Evolutionary conservation across 2,329 filamentous ascomycete species (phyloP).

Genomic region (Aureobasidium pullulans): DNA sequence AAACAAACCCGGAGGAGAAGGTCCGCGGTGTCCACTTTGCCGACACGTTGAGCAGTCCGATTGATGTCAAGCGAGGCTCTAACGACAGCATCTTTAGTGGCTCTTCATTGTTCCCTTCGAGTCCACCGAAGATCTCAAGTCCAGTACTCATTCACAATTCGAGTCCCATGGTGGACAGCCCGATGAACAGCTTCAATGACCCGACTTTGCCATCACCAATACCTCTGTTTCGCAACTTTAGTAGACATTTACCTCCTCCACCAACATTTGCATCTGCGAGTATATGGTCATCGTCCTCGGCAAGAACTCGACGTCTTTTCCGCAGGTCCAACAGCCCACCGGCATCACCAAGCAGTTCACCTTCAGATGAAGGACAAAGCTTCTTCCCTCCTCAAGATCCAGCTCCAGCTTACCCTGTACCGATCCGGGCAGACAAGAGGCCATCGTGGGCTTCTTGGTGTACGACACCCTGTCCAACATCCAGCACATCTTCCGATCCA

Average conservation of each 20-base stretch:
- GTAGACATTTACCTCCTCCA: slow-evolving; percentile 25
- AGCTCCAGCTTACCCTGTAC: background rate
- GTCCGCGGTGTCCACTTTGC: background rate
- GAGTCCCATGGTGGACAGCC: background rate
- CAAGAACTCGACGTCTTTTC: slow-evolving; percentile 9
- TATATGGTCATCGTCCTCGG: slow-evolving; percentile 2
- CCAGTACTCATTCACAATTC: background rate
- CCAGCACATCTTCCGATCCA: background rate
- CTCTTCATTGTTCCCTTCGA: background rate
- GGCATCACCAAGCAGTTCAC: background rate
- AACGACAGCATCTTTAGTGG: background rate
- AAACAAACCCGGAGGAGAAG: slow-evolving; percentile 27
- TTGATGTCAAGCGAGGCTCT: background rate
- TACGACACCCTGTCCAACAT: background rate
- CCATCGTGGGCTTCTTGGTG: slow-evolving; percentile 3
- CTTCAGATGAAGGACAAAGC: background rate
- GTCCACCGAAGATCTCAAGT: background rate
- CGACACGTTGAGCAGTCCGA: background rate
- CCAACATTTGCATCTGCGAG: slow-evolving; percentile 12
- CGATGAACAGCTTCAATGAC: background rate
- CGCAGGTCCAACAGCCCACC: background rate
- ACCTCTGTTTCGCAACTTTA: slow-evolving; percentile 23
- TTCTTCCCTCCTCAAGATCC: background rate
- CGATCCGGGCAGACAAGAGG: background rate
- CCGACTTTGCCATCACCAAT: background rate